These are phyloP conservation scores for Ophiostoma fasciatum DNA, from an alignment of 2,329 filamentous ascomycete species.

Conservation along the genomic window DNA sequence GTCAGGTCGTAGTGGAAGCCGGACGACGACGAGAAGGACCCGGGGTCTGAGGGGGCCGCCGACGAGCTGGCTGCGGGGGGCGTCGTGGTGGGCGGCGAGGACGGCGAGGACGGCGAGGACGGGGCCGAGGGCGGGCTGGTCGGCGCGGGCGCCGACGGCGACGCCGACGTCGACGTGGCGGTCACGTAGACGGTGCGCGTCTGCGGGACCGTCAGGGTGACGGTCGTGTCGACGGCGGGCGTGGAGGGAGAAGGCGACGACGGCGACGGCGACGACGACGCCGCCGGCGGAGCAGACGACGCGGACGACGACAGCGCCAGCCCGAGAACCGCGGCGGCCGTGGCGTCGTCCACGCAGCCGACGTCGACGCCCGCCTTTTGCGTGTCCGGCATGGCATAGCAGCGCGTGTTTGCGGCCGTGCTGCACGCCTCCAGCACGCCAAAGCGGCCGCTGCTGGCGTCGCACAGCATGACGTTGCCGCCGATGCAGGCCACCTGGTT, in stretches of 20 bases:
- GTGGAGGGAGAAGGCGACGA: not conserved
- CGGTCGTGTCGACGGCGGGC: not conserved
- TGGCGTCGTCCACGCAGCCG: slow-evolving; percentile 27
- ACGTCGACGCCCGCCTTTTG: slow-evolving; percentile 31
- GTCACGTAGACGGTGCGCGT: slow-evolving; percentile 3
- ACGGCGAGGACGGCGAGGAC: too few relatives aligned
- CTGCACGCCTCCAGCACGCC: slow-evolving; percentile 22
- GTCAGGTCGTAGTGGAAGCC: too few relatives aligned
- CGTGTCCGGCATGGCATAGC: slow-evolving; percentile 40
- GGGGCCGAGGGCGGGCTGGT: too few relatives aligned
- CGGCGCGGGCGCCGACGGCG: not conserved
- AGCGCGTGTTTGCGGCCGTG: slow-evolving; percentile 22
- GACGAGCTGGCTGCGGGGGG: too few relatives aligned
- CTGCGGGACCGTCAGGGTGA: slow-evolving; percentile 2
- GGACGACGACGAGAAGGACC: too few relatives aligned
- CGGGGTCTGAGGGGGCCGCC: too few relatives aligned
- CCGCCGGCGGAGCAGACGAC: not conserved
- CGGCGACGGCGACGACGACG: not conserved
- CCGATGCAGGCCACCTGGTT: slow-evolving; percentile 38
- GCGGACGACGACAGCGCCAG: not conserved
- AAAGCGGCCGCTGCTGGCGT: slow-evolving; percentile 23
- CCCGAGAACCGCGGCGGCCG: slow-evolving; percentile 29
- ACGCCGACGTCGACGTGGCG: not conserved
- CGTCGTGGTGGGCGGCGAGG: too few relatives aligned
- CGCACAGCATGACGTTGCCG: slow-evolving; percentile 33